Conservation (phyloP, 2,329 filamentous ascomycete genomes). For the Ascochyta pisi region DNA sequence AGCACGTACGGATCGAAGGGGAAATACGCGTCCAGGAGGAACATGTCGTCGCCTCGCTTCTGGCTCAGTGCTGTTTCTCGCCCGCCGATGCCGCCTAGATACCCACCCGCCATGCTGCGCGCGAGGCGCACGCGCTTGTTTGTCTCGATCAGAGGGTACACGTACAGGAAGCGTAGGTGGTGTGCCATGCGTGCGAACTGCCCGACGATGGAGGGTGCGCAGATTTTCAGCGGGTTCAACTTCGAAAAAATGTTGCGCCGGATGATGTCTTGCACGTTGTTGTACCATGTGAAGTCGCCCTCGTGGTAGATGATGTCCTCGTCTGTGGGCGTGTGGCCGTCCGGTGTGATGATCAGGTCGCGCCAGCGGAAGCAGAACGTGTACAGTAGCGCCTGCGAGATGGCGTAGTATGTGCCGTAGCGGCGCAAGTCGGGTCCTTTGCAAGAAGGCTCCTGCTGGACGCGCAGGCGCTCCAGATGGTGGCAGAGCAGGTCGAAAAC, state of each 20-base stretch:
- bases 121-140: conserved; percentile 90
- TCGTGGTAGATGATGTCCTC: conserved; percentile 67
- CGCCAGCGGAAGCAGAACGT: conserved; percentile 99
- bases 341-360: conserved; percentile 72
- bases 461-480: conserved; percentile 78
- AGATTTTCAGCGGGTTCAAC: conserved; percentile 94
- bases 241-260: conserved; percentile 81
- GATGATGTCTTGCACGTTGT: conserved; percentile 75
- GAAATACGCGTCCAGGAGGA: conserved; percentile 92
- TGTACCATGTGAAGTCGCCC: conserved; percentile 79
- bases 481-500: conserved; percentile 81
- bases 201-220: conserved; percentile 85
- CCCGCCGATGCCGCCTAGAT: conserved; percentile 52
- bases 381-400: conserved; percentile 88
- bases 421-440: conserved; percentile 84
- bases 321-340: conserved; percentile 49
- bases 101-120: conserved; percentile 67
- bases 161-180: conserved; percentile 86
- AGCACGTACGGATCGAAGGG: conserved; percentile 97
- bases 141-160: conserved; percentile 84
- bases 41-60: conserved; percentile 74
- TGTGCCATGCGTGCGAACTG: conserved; percentile 90
- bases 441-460: conserved; percentile 74
- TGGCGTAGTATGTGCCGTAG: conserved; percentile 84
- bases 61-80: conserved; percentile 61